Base-by-base conservation (phyloP, 2,329 filamentous ascomycete species). In the Stylonectria norvegica region DNA sequence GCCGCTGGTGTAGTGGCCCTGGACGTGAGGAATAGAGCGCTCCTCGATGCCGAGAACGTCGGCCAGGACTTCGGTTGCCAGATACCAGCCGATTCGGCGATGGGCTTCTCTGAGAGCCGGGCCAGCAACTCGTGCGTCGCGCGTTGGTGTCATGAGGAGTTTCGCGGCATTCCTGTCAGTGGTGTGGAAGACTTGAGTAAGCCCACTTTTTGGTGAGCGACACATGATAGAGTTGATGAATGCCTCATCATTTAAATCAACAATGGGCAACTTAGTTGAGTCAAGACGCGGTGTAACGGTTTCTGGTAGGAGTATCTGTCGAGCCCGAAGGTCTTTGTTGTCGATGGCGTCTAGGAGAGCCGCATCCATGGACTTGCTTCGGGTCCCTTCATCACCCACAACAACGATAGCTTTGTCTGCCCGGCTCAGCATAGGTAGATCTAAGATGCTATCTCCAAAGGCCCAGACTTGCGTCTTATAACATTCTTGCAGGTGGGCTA, bases 391-490 rank as follows among this genome's bases (percentile, higher is more conserved):
- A 0, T 73, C 58, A 1, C 76, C 75, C 3, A 79, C 75, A 0
- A 84, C 69, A 4, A 85, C 66, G 25, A 81, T 55, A 0, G 78
- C 73, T 40, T 71, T 43, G 47, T 83, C 59, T 0, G 80, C 79
- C 22, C 60, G 49, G 3, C 45, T 47, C 10, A 84, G 48, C 80
- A 85, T 85, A 0, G 62, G 57, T 14, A 84, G 27, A 48, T 84
- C 81, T 5, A 81, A 44, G 0, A 66, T 66, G 47, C 79, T 78
- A 49, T 83, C 78, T n/a, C 79, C 79, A 48, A 84, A 78, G 0
- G 76, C 79, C 56, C 64, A 72, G 14, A 81, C 72, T 69, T 31
- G 78, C 67, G 67, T 31, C 0, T 59, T 4, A 28, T 69, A 47
- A 0, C 14, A 14, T 0, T 62, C 18, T 37, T 58, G 61, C 15